A percentile compares a stretch with the other conserved stretches of the same genome.
phyloP scores from a whole-genome alignment of 2,329 filamentous ascomycete species.

The Stachybotrys chartarum region DNA sequence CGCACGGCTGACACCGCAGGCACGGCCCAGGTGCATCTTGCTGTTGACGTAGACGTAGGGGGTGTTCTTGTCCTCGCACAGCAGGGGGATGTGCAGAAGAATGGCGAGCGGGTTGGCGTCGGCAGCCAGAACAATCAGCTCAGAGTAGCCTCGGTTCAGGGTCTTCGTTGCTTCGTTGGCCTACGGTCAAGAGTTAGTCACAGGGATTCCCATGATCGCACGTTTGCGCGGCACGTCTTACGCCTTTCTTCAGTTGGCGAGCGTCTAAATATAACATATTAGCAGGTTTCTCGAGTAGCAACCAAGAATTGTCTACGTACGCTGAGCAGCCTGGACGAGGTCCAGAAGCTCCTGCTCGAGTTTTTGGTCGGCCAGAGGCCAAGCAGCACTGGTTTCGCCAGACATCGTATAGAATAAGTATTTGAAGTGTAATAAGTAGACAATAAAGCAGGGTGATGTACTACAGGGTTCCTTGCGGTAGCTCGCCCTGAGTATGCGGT shows the following conservation, averaged over 20 bases:
- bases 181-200: conserved; percentile 21
- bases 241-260: conserved; percentile 77
- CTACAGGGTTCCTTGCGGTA: conserved; percentile 54
- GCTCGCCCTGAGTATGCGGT: conserved; percentile 41
- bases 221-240: background rate
- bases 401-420: conserved; percentile 10
- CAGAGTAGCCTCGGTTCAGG: conserved; percentile 82
- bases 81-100: conserved; percentile 78
- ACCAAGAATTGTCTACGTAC: conserved; percentile 15
- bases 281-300: background rate
- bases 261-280: conserved; percentile 32
- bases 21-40: conserved; percentile 81
- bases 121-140: conserved; percentile 82
- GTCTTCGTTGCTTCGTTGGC: conserved; percentile 59
- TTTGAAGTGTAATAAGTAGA: background rate
- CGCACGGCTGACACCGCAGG: conserved; percentile 79
- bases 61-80: conserved; percentile 72
- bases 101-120: conserved; percentile 86
- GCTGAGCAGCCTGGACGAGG: conserved; percentile 64
- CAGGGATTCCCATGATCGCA: background rate
- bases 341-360: conserved; percentile 79
- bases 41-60: conserved; percentile 63
- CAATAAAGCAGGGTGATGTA: conserved; percentile 6
- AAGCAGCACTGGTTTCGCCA: conserved; percentile 35
- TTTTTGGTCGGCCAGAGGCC: conserved; percentile 65